Percentiles rank a stretch among this genome's conserved stretches.
phyloP scores from a whole-genome alignment of 108 stramenopile species.

The Skeletonema tropicum region DNA sequence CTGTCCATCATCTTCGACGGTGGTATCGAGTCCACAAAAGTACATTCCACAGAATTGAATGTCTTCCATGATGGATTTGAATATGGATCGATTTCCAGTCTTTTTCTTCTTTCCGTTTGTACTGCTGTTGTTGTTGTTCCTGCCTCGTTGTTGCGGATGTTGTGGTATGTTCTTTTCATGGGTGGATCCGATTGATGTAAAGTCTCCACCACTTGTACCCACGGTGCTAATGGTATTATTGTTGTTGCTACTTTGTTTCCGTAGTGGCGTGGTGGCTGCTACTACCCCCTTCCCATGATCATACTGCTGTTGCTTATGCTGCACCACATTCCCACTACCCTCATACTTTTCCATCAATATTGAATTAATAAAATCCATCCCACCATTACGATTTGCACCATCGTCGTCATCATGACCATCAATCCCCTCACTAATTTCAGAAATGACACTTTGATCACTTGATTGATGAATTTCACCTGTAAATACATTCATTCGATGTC shows the following conservation, averaged over 20 bases:
- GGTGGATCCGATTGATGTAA: not conserved
- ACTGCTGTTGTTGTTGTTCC: not conserved
- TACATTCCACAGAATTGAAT: constrained; percentile 39
- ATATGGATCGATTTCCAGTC: not conserved
- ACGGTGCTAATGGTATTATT: not conserved
- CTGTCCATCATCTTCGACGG: constrained; percentile 9
- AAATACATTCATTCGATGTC: not conserved
- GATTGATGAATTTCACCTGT: not conserved
- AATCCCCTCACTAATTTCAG: constrained; percentile 27
- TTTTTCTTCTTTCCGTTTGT: constrained; percentile 13
- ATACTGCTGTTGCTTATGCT: not conserved
- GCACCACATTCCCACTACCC: not conserved
- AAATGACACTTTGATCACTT: constrained; percentile 35
- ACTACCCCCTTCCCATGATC: not conserved
- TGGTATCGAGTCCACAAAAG: constrained; percentile 36
- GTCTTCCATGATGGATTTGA: constrained; percentile 17
- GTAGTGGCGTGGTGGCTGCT: not conserved
- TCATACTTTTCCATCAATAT: not conserved
- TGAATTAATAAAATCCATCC: constrained; percentile 1
- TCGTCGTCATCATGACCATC: not conserved
- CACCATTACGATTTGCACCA: not conserved
- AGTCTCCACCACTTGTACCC: not conserved
- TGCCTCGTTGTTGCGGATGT: not conserved
- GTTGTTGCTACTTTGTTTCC: not conserved
- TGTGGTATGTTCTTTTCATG: not conserved